Base-by-base conservation (phyloP, 140 eudicot species). In the Anethum foeniculum region DNA sequence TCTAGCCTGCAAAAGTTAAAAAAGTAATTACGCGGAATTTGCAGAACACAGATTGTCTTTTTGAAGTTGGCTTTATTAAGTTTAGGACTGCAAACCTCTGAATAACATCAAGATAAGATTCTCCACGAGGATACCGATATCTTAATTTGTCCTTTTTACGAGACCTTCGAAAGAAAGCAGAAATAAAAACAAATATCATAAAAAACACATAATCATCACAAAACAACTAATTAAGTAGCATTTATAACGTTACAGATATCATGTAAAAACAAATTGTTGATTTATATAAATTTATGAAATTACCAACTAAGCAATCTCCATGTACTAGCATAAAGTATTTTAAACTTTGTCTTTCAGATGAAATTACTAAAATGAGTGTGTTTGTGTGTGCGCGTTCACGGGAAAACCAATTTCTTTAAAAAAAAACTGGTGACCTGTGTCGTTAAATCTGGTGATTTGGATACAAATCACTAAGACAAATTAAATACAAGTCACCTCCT, bases 121-220 rank as follows among this genome's bases (percentile, higher is more conserved):
- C 99, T 80, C 99, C 99, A 79, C 99, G 97, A 75, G 98, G 99
- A 81, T 96, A 96, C 43, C 99, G 93, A 80, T 96, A 96, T 85
- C 99, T 89, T 86, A 96, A 79, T 84, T 96, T 96, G 84, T 96
- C 99, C 89, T 93, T 93, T 86, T 96, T 90, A 68, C 99, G 91
- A 0, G 99, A 86, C 86, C 99, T 96, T 89, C 74, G 81, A 81
- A 51, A 9, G 51, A 79, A 21, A 36, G 18, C 36, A 81, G 64
- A 62, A 34, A 25, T 25, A 41, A 32, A 28, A 75, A 30, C 18
- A 34, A 32, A 28, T 80, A 73, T 60, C 41, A 62, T 52, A 25
- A 11, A n/a, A 62, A 27, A 3, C 15, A 62, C 16, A 25, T 25
- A 3, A 32, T 10, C 27, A n/a, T 18, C 46, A 60, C n/a, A 76